Percentiles rank a stretch among this genome's conserved stretches.
These are phyloP conservation scores for Phytophthora syringae DNA, from an alignment of 352 stramenopile genomes.

Conservation along the genomic window DNA sequence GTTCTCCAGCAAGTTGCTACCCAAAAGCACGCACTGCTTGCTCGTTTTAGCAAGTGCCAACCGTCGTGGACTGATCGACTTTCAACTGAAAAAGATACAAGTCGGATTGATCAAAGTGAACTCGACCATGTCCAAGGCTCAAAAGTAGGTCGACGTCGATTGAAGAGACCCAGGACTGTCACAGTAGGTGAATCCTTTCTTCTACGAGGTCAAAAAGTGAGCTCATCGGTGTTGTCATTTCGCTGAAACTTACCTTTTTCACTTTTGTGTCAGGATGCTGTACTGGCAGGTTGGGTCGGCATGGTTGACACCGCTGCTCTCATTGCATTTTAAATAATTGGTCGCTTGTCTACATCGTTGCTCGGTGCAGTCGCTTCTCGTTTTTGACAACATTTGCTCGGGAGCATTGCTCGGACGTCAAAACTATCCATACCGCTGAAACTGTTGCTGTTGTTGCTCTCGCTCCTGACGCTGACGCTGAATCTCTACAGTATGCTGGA, in stretches of 20 bases:
- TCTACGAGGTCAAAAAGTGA: conserved; percentile 86
- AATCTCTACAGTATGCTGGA: conserved; percentile 37
- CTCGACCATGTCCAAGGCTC: conserved; percentile 67
- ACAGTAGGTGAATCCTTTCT: conserved; percentile 88
- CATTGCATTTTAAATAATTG: conserved; percentile 45
- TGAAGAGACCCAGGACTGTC: conserved; percentile 67
- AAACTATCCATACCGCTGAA: conserved; percentile 24
- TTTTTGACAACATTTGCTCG: background rate
- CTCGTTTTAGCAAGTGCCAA: conserved; percentile 24
- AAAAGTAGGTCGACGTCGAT: conserved; percentile 85
- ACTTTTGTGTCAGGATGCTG: conserved; percentile 58
- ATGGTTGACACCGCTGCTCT: conserved; percentile 48
- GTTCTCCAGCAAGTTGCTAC: background rate
- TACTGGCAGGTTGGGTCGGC: conserved; percentile 83
- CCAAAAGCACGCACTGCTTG: background rate
- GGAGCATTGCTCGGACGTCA: conserved; percentile 2
- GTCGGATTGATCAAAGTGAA: background rate
- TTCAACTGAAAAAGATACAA: conserved; percentile 19
- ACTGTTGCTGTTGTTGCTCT: conserved; percentile 25
- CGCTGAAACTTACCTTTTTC: background rate
- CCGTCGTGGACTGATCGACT: conserved; percentile 2
- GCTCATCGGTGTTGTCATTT: conserved; percentile 2
- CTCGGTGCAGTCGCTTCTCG: background rate
- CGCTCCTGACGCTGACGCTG: conserved; percentile 41
- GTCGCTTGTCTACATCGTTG: conserved; percentile 23